Evolutionary conservation across 495 filamentous ascomycete species (phyloP).

Genomic region (Xylaria castorea): DNA sequence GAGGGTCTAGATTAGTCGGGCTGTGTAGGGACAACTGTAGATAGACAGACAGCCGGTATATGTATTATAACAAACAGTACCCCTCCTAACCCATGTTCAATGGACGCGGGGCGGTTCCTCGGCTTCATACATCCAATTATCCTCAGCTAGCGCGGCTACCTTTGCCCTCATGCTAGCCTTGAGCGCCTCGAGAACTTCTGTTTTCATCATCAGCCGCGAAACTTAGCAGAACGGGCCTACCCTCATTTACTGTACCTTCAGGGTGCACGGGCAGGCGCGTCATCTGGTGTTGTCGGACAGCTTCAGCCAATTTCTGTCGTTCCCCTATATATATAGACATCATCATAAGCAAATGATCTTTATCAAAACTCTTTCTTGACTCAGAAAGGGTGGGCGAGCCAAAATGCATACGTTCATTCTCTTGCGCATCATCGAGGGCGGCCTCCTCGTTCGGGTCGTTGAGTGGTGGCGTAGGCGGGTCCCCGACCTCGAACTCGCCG

Average conservation of each 20-base stretch:
- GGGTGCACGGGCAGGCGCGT: slow-evolving; percentile 70
- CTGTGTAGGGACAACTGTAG: background rate
- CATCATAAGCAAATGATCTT: slow-evolving; percentile 4
- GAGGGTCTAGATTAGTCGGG: slow-evolving; percentile 59
- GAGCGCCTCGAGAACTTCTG: slow-evolving; percentile 76
- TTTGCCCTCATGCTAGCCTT: slow-evolving; percentile 74
- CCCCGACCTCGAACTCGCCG: slow-evolving; percentile 75
- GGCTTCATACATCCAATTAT: slow-evolving; percentile 90
- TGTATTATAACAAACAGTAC: slow-evolving; percentile 9
- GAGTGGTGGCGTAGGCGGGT: slow-evolving; percentile 62
- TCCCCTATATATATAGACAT: slow-evolving; percentile 44
- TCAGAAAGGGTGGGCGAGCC: background rate
- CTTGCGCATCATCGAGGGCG: slow-evolving; percentile 52
- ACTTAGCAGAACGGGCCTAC: background rate
- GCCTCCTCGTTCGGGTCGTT: slow-evolving; percentile 61
- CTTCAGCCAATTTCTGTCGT: slow-evolving; percentile 57
- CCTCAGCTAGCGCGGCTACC: slow-evolving; percentile 75
- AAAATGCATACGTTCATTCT: slow-evolving; percentile 47
- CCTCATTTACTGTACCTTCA: slow-evolving; percentile 60
- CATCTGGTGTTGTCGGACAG: slow-evolving; percentile 62
- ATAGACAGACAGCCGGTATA: slow-evolving; percentile 25
- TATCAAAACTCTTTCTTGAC: background rate
- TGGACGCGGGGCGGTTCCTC: slow-evolving; percentile 59
- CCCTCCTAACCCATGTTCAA: slow-evolving; percentile 16
- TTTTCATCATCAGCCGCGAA: slow-evolving; percentile 16